Base-by-base conservation (phyloP, 495 filamentous ascomycete species). In the Daldinia vernicosa region DNA sequence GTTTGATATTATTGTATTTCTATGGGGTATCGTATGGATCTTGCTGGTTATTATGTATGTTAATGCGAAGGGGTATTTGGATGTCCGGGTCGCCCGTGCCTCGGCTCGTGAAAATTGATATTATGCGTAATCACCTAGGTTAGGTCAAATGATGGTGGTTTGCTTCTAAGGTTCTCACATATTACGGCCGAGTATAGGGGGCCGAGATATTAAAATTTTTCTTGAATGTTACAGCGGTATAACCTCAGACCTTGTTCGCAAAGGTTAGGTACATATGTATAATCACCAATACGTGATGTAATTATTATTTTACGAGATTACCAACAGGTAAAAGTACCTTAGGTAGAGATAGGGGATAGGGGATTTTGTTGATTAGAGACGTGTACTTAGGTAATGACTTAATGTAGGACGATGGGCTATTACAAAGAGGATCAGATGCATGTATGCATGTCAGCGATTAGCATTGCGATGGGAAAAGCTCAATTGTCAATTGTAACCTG, bases 21-120 rank as follows among this genome's bases (percentile, higher is more conserved):
- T 35, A 37, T 35, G 52, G 24, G 24, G 14, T 54, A 30, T 47
- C 1, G 19, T 47, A 47, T 47, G 43, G 43, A 47, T 47, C 19
- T 47, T 47, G 43, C 17, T 47, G 30, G 33, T 27, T 24, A 66
- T 26, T 59, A 56, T 43, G 12, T 47, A 35, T 15, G 30, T 63
- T 53, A 43, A 60, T 26, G 35, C 50, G 35, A 15, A 26, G 11
- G 30, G 50, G 24, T 26, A 53, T 15, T 35, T 24, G 37, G 39
- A 8, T 3, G 12, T 30, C 27, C 33, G 54, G 27, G 1, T 35
- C 32, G 27, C 7, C 65, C 39, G 58, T 68, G 28, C 65, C 65
- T 61, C 57, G 65, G 58, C 32, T 47, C 40, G 7, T 17, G 24
- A 51, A 54, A 24, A 40, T 58, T 54, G 11, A 43, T 59, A 33